phyloP scores from a whole-genome alignment of 208 protist genomes.

The Trypanosoma rangeli region DNA sequence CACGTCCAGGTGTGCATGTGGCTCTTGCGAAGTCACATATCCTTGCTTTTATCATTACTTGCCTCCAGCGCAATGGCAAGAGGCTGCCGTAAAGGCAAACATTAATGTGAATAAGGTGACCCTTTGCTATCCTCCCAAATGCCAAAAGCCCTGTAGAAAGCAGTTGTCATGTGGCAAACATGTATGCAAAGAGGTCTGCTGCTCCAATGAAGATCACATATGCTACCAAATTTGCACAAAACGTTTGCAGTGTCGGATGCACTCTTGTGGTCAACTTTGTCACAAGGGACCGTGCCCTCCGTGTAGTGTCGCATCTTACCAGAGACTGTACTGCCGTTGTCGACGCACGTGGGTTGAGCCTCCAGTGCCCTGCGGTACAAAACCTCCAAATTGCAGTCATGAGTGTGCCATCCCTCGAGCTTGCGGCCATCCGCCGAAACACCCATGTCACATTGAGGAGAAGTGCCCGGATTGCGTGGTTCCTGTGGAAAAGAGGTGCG shows the following conservation, averaged over 20 bases:
- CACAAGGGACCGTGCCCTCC: conserved; percentile 78
- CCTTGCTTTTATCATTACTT: conserved; percentile 84
- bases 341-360: conserved; percentile 78
- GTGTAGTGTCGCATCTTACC: conserved; percentile 69
- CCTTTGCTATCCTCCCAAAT: conserved; percentile 52
- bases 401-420: conserved; percentile 71
- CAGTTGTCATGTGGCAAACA: conserved; percentile 86
- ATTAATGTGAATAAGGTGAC: conserved; percentile 26
- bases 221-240: conserved; percentile 86
- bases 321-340: conserved; percentile 88
- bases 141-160: conserved; percentile 58
- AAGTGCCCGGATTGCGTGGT: conserved; percentile 81
- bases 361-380: conserved; percentile 89
- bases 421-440: conserved; percentile 87
- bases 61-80: conserved; percentile 55
- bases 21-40: conserved; percentile 36
- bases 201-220: conserved; percentile 74
- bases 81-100: conserved; percentile 27
- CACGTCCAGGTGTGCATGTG: conserved; percentile 65
- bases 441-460: conserved; percentile 70
- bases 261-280: conserved; percentile 83
- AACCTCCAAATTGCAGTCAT: conserved; percentile 74
- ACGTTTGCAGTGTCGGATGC: conserved; percentile 74
- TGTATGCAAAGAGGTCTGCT: conserved; percentile 79
- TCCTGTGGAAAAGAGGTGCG: conserved; percentile 79